Base-by-base conservation (phyloP, 2,329 filamentous ascomycete genomes). In the Aspergillus aculeatinus region DNA sequence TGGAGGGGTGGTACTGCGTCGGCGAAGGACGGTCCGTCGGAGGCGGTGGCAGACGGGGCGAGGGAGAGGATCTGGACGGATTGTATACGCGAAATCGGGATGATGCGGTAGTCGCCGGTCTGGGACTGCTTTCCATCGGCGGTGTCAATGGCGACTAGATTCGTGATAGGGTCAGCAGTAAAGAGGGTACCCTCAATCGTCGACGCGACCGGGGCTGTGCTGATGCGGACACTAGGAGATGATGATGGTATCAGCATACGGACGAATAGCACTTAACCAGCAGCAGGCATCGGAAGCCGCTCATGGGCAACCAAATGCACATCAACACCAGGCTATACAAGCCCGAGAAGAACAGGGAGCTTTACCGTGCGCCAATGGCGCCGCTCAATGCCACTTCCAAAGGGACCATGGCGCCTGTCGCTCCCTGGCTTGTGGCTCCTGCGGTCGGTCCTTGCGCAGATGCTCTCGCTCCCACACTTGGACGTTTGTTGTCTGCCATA, bases 141-240 rank as follows among this genome's bases (percentile, higher is more conserved):
- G 19, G 81, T 85, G 74, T 87, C 85, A 73, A 88, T 81, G 49
- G 83, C 85, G 66, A 89, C 77, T 59, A 87, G 77, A 67, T 87
- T 86, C 59, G 84, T 84, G 67, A 85, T 77, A 27, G 85, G 84
- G 71, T 83, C 85, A 50, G 83, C 84, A 29, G 85, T 86, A 74
- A 86, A 88, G 60, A 89, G 79, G 19, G 80, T 85, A 67, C 86
- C 86, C 72, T 88, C 85, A 60, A 86, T 75, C 25, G 80, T 82
- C 48, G 80, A 79, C 55, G 81, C 72, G 7, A 80, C 80, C 29
- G 80, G 75, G 16, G 80, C 78, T 54, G 84, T 87, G 58, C 80
- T 86, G 64, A 88, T 73, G 65, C 83, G 85, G 68, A 88, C 78
- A 60, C 85, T 87, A 71, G 58, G 51, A 6, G 39, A 55, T 9